Evolutionary conservation across 768 basidiomycete species (phyloP), one percentile per base, ranked within the genome.

Genomic region (Hericium rajendrae): DNA sequence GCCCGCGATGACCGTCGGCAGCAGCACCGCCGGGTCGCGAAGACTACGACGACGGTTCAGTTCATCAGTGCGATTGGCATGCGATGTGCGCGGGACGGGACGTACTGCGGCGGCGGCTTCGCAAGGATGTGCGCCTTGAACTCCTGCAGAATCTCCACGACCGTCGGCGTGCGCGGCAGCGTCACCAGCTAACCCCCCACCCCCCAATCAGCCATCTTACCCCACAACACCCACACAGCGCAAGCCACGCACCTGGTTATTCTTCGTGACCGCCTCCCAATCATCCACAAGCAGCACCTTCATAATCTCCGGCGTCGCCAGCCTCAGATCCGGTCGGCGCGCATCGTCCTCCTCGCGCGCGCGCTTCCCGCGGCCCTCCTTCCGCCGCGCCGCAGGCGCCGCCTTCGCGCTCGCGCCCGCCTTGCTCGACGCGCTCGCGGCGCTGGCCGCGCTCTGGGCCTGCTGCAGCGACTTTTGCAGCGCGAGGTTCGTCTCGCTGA

Each of bases 201-300:
- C 13, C 6, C 73, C 51, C n/a, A 24, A 24, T 39, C 16, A 12
- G 16, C 16, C 26, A 53, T 87, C 26, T 3, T 5, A 26, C 26
- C 3, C 26, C 26, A 26, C 80, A 38, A 24, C 16, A 51, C 20
- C 41, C 20, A 10, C 20, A 10, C 9, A 43, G 1, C 18, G 10
- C 15, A 20, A 52, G 46, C 8, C 28, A 15, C 71, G 26, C 58
- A 88, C 95, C 81, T 93, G 89, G 64, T 85, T 84, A 68, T 94
- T 90, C 75, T 97, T 97, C 54, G 97, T 98, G 39, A 98, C 85
- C 5, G 86, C 83, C 71, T 99, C 95, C 97, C 97, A 99, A 64
- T 99, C 97, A 66, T 98, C 94, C 2, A 98, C 94, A 38, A 82
- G 72, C 1, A 97, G 78, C 32, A 84, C 79, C 70, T 97, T 97